These are phyloP conservation scores for Pseudocercospora fijiensis DNA, from an alignment of 2,329 filamentous ascomycete genomes.

Conservation along the genomic window DNA sequence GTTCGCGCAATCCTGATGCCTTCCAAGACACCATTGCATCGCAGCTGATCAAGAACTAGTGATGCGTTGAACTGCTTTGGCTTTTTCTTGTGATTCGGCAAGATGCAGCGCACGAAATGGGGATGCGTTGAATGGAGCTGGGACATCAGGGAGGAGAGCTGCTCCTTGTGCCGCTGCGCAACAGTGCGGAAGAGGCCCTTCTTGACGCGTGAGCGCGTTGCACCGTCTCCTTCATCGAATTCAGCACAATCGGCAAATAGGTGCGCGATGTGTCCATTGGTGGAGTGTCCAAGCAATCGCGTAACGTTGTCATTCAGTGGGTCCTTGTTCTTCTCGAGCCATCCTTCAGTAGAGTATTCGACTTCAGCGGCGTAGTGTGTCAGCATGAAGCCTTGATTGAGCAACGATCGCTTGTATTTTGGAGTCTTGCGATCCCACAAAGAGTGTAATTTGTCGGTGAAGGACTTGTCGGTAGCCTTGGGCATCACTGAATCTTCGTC, in stretches of 20 bases:
- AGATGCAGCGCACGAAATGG: constrained; percentile 95
- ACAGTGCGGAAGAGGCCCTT: constrained; percentile 96
- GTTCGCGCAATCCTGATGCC: constrained; percentile 96
- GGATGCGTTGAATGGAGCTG: constrained; percentile 95
- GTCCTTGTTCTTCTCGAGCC: constrained; percentile 99
- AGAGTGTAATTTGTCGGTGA: constrained; percentile 95
- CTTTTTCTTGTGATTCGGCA: constrained; percentile 96
- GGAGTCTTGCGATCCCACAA: constrained; percentile 94
- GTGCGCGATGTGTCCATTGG: constrained; percentile 75
- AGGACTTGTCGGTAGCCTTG: constrained; percentile 93
- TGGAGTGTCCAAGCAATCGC: constrained; percentile 76
- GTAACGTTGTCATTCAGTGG: constrained; percentile 97
- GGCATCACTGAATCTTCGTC: constrained; percentile 99
- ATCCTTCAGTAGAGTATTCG: constrained; percentile 90
- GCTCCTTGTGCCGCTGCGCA: constrained; percentile 95
- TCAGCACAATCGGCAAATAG: constrained; percentile 89
- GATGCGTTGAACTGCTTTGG: constrained; percentile 89
- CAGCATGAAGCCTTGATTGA: constrained; percentile 89
- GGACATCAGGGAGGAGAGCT: constrained; percentile 91
- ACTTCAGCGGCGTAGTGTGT: constrained; percentile 98
- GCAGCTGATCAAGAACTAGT: constrained; percentile 93
- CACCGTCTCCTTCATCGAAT: constrained; percentile 68
- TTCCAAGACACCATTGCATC: constrained; percentile 98
- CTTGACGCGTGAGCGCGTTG: constrained; percentile 78
- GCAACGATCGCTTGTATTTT: constrained; percentile 85